Evolutionary conservation across 2,329 filamentous ascomycete genomes (phyloP).

Genomic region (Trichoderma asperellum): DNA sequence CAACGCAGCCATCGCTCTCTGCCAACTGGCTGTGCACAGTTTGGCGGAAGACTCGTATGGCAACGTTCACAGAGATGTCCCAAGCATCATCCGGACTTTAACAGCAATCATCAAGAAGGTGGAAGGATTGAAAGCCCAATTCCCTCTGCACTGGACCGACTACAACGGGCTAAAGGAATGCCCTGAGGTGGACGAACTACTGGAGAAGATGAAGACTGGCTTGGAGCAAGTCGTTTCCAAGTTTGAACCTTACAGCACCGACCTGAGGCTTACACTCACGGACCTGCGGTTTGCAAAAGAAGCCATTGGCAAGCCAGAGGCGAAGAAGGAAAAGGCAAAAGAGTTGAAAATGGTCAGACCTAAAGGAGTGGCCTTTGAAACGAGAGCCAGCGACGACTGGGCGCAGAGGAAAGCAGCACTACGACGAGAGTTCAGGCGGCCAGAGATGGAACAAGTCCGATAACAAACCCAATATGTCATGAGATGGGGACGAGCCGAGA

Average conservation of each 20-base stretch:
- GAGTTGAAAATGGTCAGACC: conserved; percentile 39
- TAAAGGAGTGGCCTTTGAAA: conserved; percentile 21
- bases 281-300: conserved; percentile 78
- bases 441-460: conserved; percentile 41
- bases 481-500: neutral
- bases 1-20: conserved; percentile 72
- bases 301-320: conserved; percentile 48
- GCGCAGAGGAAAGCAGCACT: conserved; percentile 31
- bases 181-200: conserved; percentile 71
- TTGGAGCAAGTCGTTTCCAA: conserved; percentile 67
- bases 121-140: conserved; percentile 64
- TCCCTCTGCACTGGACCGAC: conserved; percentile 80
- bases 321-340: conserved; percentile 31
- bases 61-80: conserved; percentile 81
- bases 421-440: conserved; percentile 28
- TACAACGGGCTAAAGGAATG: conserved; percentile 58
- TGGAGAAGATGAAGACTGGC: conserved; percentile 66
- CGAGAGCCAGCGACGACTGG: conserved; percentile 28
- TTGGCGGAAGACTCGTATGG: conserved; percentile 82
- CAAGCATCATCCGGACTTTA: conserved; percentile 72
- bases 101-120: conserved; percentile 70
- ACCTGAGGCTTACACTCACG: conserved; percentile 68
- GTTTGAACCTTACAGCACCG: conserved; percentile 75
- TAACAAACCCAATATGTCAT: conserved; percentile 5
- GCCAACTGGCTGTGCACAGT: conserved; percentile 71